phyloP scores from a whole-genome alignment of 169 alveolate genomes.

The Cryptosporidium canis region DNA sequence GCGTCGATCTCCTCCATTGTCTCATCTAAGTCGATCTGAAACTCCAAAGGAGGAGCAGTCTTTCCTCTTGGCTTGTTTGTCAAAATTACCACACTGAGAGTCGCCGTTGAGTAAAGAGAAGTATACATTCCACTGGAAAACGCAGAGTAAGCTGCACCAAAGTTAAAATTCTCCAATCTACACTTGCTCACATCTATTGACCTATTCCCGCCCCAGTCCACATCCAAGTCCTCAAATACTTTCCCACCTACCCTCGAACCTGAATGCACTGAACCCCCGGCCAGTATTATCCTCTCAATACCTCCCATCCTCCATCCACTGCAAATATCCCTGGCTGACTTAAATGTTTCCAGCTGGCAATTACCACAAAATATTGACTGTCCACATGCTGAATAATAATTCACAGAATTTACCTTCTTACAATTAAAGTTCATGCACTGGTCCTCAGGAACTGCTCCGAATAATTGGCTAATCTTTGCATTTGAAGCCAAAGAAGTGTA shows the following conservation, averaged over 20 bases:
- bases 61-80: background rate
- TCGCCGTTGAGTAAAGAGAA: slow-evolving; percentile 28
- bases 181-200: slow-evolving; percentile 42
- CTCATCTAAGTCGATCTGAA: slow-evolving; percentile 51
- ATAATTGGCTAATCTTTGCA: background rate
- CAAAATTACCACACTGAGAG: slow-evolving; percentile 4
- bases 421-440: slow-evolving; percentile 46
- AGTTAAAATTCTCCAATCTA: slow-evolving; percentile 46
- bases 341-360: slow-evolving; percentile 7
- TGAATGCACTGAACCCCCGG: slow-evolving; percentile 14
- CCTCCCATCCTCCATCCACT: slow-evolving; percentile 8
- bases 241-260: slow-evolving; percentile 6
- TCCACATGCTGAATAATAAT: slow-evolving; percentile 52
- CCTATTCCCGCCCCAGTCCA: slow-evolving; percentile 29
- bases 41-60: slow-evolving; percentile 21
- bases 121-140: slow-evolving; percentile 43
- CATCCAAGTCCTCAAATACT: background rate
- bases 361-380: slow-evolving; percentile 1
- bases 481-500: slow-evolving; percentile 1
- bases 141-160: slow-evolving; percentile 15
- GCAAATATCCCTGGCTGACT: background rate
- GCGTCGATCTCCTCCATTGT: slow-evolving; percentile 30
- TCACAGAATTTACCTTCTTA: background rate
- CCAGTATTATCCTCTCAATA: slow-evolving; percentile 1
- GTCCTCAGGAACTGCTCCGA: slow-evolving; percentile 30